Evolutionary conservation across 352 stramenopile genomes (phyloP), one percentile per base, ranked within the genome.

Genomic region (Phytophthora europaea): DNA sequence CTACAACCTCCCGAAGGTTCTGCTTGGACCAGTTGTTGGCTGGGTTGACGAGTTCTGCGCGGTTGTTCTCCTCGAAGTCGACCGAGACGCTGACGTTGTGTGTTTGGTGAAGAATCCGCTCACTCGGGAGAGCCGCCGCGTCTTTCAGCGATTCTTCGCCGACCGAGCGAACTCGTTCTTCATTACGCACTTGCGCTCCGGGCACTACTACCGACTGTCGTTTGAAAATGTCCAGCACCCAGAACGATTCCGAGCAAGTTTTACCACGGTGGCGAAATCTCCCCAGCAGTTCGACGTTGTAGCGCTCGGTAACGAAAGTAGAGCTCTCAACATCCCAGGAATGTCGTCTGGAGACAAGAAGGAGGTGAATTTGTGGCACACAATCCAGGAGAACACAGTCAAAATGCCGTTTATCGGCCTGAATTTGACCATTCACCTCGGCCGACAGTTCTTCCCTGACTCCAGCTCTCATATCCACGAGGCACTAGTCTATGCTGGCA

Each of bases 21-120:
- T 94, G 12, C 12, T 92, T 6, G 89, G 89, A 8, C 89, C 88
- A 0, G 76, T 96, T n/a, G 67, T 96, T 5, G 88, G 89, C 6
- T 88, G 84, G 73, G 89, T 95, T 1, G 83, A 92, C 28, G 79
- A 80, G 1, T 76, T 68, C 4, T 89, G 82, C 38, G 82, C 80
- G 12, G 79, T 85, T 12, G 70, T 96, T 28, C 73, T 96, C 1
- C 72, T 95, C 15, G 89, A 96, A 61, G 62, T 95, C 9, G 86
- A 94, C 47, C 74, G 78, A 45, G 66, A 84, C 7, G 73, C 79
- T 13, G 80, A 89, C 33, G 50, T 96, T 40, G 70, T 82, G 8
- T 94, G 85, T 51, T 60, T 82, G 3, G 64, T 92, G n/a, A 66
- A 71, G 20, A 91, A 93, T 34, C 28, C 77, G 3, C 55, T 95